These are phyloP conservation scores for Syncephalastrum racemosum DNA, from an alignment of 371 early-diverging fungal genomes.

Conservation along the genomic window DNA sequence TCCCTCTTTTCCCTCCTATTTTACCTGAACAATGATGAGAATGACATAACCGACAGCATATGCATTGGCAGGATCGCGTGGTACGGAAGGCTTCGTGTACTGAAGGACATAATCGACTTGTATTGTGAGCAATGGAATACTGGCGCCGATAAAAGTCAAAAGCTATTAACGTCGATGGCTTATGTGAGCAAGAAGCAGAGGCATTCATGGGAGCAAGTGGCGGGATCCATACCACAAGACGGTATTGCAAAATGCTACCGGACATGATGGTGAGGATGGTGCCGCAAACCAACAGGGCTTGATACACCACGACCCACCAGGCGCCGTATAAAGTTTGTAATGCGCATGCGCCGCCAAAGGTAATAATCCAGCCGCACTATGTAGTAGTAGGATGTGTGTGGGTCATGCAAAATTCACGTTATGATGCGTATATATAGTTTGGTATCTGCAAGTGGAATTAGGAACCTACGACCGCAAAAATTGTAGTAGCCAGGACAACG, in stretches of 20 bases:
- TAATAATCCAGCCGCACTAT: constrained; percentile 35
- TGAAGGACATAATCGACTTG: constrained; percentile 44
- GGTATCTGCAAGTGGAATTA: background rate
- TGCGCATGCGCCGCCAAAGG: constrained; percentile 38
- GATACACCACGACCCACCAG: constrained; percentile 49
- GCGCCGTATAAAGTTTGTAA: constrained; percentile 39
- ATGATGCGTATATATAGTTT: no score
- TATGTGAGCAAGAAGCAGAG: constrained; percentile 4
- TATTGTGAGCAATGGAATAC: constrained; percentile 43
- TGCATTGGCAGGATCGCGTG: constrained; percentile 25
- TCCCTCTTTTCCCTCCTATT: background rate
- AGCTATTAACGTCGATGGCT: constrained; percentile 18
- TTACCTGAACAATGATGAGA: constrained; percentile 42
- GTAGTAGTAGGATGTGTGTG: background rate
- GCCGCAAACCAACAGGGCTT: constrained; percentile 26
- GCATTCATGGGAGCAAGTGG: background rate
- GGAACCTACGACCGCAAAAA: constrained; percentile 30
- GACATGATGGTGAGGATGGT: constrained; percentile 22
- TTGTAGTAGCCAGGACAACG: constrained; percentile 26
- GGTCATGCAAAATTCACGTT: no score
- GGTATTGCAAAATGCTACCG: constrained; percentile 27
- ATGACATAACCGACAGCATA: constrained; percentile 42
- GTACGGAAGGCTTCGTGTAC: constrained; percentile 23
- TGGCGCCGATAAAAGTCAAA: constrained; percentile 36
- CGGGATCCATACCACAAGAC: constrained; percentile 29